Base-by-base conservation (phyloP, 1,284 basidiomycete species). In the Inonotus hispidus region DNA sequence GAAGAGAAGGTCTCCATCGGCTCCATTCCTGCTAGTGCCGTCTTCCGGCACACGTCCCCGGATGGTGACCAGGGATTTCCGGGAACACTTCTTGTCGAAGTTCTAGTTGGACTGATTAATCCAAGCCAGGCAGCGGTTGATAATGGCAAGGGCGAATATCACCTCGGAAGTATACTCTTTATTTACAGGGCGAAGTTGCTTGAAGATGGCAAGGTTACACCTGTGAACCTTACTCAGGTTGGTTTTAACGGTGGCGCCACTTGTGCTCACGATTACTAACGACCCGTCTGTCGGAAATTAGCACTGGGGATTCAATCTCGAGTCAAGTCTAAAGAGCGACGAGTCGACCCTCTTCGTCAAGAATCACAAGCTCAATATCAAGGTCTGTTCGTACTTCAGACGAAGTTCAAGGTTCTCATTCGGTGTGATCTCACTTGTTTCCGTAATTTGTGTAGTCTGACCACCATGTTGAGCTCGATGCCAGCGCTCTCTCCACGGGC, bases 281-380 rank as follows among this genome's bases (percentile, higher is more conserved):
- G n/a, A n/a, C n/a, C n/a, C n/a, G n/a, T n/a, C n/a, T n/a, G n/a
- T n/a, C 27, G 32, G 8, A 32, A 14, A 2, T 60, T 45, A 89
- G 85, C 88, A 90, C 69, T 90, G 87, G 87, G 88, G 88, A 35
- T 90, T 90, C 77, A 90, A 90, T 68, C 79, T 90, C 11, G 84
- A 88, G 50, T 87, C 85, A 1, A 88, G 85, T 64, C 72, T 87
- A 38, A 69, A 77, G 53, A 70, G 74, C 7, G 72, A 75, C 53
- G 73, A 74, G 21, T 65, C 71, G 1, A 69, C 73, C 11, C 71
- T 81, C 35, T 76, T 75, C 29, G 78, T 90, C 49, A 80, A 82
- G 68, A 74, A 79, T 35, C 87, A 89, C 67, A 75, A 71, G 32
- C 71, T 90, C 37, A 78, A 75, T 3, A 82, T 90, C 68, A 82